These are phyloP conservation scores for Oenanthe sinensis DNA, from an alignment of 129 eudicot species.

Conservation along the genomic window DNA sequence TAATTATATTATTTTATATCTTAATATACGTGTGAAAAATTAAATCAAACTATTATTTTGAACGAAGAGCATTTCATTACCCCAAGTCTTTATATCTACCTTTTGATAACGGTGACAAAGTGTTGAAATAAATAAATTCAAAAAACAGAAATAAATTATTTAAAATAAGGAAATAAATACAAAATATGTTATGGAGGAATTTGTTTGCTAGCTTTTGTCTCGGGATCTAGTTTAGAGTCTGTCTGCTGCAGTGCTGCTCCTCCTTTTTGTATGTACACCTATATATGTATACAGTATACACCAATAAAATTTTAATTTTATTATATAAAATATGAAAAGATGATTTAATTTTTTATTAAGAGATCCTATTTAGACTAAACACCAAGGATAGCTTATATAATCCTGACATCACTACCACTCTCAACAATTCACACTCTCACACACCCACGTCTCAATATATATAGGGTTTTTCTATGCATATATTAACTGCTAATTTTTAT, in stretches of 20 bases:
- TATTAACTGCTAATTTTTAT: no score
- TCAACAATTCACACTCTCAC: background rate
- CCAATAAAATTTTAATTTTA: no score
- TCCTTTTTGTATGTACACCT: slow-evolving; percentile 3
- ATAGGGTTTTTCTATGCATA: no score
- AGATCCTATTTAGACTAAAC: background rate
- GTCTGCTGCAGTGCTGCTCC: slow-evolving; percentile 4
- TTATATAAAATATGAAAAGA: no score
- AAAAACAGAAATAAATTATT: background rate
- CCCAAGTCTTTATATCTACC: background rate
- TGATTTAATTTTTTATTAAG: background rate
- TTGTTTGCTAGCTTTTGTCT: slow-evolving; percentile 32
- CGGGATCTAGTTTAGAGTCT: slow-evolving; percentile 43
- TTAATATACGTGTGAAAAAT: no score
- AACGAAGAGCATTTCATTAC: no score
- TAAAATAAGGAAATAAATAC: background rate
- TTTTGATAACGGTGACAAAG: background rate
- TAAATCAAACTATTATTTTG: no score
- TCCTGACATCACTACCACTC: background rate
- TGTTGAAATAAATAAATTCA: background rate
- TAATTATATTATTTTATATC: no score
- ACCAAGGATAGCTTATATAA: background rate
- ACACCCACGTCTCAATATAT: background rate
- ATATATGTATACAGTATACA: no score
- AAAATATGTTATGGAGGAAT: slow-evolving; percentile 5